Conservation (phyloP, 805 yeast genomes). For the Saturnispora saitoi region DNA sequence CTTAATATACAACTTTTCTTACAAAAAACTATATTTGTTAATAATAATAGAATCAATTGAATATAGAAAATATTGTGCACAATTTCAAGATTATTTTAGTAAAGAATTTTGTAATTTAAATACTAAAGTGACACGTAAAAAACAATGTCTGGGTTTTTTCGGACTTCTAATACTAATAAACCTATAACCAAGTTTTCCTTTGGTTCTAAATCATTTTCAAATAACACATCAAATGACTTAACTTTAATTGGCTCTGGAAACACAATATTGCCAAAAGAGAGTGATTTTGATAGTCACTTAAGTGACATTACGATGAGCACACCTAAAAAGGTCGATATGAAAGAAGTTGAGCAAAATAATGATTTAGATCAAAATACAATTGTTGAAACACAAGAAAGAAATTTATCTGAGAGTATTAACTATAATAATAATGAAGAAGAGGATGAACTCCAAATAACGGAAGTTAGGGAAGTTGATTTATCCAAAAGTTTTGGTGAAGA, state of each 20-base stretch:
- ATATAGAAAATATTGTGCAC: no score
- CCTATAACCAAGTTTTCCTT: background rate
- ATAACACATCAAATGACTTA: background rate
- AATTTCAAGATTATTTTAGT: no score
- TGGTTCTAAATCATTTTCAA: background rate
- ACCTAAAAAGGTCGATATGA: background rate
- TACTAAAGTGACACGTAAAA: no score
- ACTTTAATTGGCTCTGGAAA: background rate
- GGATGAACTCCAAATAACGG: slow-evolving; percentile 12
- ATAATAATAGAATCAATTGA: no score
- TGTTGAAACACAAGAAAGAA: background rate
- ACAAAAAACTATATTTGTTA: no score
- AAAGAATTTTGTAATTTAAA: no score
- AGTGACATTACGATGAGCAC: background rate
- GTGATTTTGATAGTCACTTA: background rate
- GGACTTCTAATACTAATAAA: slow-evolving; percentile 10
- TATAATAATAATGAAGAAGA: slow-evolving; percentile 1
- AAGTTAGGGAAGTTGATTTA: slow-evolving; percentile 5
- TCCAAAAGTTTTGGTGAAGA: background rate
- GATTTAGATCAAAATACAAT: background rate
- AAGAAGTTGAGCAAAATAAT: no score
- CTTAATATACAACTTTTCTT: no score
- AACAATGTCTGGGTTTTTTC: slow-evolving; percentile 15
- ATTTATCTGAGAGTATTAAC: no score
- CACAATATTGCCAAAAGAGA: background rate